Percentiles rank a stretch among this genome's conserved stretches.
Evolutionary conservation across 2,329 filamentous ascomycete genomes (phyloP).

Genomic region (Diaporthe ilicicola): DNA sequence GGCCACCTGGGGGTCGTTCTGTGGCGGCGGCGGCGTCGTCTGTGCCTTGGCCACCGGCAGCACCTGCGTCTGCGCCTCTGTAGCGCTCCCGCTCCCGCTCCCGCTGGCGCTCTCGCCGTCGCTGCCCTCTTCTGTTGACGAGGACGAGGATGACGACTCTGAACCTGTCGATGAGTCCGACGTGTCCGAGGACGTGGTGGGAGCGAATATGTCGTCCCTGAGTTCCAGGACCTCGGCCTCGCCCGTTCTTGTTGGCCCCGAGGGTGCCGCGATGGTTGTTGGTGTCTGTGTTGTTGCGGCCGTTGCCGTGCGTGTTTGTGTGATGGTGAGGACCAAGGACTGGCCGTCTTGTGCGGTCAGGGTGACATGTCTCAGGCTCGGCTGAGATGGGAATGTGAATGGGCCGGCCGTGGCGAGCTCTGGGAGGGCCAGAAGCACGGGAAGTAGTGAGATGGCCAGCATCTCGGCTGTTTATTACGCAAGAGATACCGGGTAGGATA

Average conservation of each 20-base stretch:
- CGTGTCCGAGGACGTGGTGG: neutral
- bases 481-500: neutral
- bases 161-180: neutral
- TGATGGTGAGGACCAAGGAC: slow-evolving; percentile 13
- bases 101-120: neutral
- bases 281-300: neutral
- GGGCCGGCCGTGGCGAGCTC: slow-evolving; percentile 25
- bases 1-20: slow-evolving; percentile 35
- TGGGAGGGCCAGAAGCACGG: slow-evolving; percentile 18
- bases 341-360: slow-evolving; percentile 11
- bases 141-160: neutral
- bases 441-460: slow-evolving; percentile 29
- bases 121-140: neutral
- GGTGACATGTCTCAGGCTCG: slow-evolving; percentile 14
- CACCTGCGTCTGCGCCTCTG: neutral
- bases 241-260: neutral
- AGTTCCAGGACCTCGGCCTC: slow-evolving; percentile 24
- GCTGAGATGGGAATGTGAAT: slow-evolving; percentile 26
- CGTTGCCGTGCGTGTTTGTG: slow-evolving; percentile 12
- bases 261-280: neutral
- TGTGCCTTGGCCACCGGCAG: neutral
- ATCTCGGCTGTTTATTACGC: slow-evolving; percentile 26
- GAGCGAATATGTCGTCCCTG: slow-evolving; percentile 24
- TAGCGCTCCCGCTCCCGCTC: neutral
- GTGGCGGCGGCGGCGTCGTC: slow-evolving; percentile 36